Evolutionary conservation across 768 basidiomycete species (phyloP).

Genomic region (Hydnum rufescens): DNA sequence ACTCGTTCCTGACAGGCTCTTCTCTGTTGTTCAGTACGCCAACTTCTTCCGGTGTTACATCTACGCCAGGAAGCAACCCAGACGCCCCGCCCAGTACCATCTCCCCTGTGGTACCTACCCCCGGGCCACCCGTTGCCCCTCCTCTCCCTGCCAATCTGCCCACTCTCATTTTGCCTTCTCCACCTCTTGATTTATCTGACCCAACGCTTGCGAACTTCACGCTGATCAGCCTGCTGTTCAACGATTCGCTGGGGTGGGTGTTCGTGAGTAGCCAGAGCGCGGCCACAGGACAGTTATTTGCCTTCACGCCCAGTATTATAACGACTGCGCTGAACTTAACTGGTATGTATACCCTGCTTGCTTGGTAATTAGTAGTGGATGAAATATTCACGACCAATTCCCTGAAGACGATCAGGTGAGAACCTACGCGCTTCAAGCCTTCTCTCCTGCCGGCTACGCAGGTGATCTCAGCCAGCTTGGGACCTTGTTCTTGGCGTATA

Average conservation of each 20-base stretch:
- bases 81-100: constrained; percentile 15
- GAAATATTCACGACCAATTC: constrained; percentile 8
- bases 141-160: constrained; percentile 15
- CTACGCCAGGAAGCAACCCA: constrained; percentile 13
- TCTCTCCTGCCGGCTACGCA: constrained; percentile 37
- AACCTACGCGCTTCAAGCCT: constrained; percentile 47
- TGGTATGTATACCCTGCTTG: constrained; percentile 19
- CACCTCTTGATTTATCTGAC: constrained; percentile 5
- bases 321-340: constrained; percentile 26
- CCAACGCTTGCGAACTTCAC: constrained; percentile 17
- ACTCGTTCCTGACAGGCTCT: no score
- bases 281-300: constrained; percentile 60
- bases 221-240: constrained; percentile 47
- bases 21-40: no score
- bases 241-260: constrained; percentile 37
- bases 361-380: constrained; percentile 19
- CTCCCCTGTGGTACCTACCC: constrained; percentile 9
- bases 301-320: constrained; percentile 37
- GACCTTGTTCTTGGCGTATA: constrained; percentile 54
- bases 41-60: not conserved
- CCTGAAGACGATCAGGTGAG: constrained; percentile 23
- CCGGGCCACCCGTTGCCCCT: constrained; percentile 3
- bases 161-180: constrained; percentile 13
- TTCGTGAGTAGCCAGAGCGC: constrained; percentile 40
- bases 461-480: constrained; percentile 33